Base-by-base conservation (phyloP, 371 early-diverging fungal genomes). In the Zopfochytrium polystomum region DNA sequence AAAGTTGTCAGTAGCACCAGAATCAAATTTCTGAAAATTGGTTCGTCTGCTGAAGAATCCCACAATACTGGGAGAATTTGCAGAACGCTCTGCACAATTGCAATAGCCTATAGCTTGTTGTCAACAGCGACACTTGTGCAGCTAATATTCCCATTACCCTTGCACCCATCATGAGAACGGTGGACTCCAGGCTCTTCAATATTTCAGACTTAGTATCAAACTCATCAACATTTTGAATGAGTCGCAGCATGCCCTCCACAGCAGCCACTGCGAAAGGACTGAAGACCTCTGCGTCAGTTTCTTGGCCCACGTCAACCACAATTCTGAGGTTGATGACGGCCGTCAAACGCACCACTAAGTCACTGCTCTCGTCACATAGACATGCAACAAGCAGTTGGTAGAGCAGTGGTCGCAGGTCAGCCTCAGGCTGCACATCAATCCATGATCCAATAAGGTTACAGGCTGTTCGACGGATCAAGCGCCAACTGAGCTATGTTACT, bases 401-500 rank as follows among this genome's bases (percentile, higher is more conserved):
- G 2, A 90, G 82, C 5, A 71, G 71, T 20, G 83, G 79, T 9
- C 89, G 80, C 38, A 83, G 76, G 0, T 80, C 77, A 9, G 83
- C 82, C 34, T 85, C 81, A 27, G 87, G 73, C 31, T 92, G 88
- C 58, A 92, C 90, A 6, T 78, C 77, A 22, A 92, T 82, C 93
- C 93, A 95, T 65, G 83, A 79, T n/a, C 91, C 89, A 42, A 93
- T 77, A 50, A 94, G 70, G 87, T 88, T 87, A 3, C 88, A 87
- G 20, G 90, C 85, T 18, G 94, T 83, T 42, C 90, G 83, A 38
- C 85, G 82, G 26, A 92, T 68, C 7, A 89, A 68, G 23, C 77
- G 18, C 60, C 60, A 31, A n/a, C 42, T 42, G 42, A 13, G 42
- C n/a, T 13, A 42, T 13, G 11, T 13, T 42, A 42, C 13, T 42